Conservation (phyloP, 139 green algal species). For the Closterium sp. region DNA sequence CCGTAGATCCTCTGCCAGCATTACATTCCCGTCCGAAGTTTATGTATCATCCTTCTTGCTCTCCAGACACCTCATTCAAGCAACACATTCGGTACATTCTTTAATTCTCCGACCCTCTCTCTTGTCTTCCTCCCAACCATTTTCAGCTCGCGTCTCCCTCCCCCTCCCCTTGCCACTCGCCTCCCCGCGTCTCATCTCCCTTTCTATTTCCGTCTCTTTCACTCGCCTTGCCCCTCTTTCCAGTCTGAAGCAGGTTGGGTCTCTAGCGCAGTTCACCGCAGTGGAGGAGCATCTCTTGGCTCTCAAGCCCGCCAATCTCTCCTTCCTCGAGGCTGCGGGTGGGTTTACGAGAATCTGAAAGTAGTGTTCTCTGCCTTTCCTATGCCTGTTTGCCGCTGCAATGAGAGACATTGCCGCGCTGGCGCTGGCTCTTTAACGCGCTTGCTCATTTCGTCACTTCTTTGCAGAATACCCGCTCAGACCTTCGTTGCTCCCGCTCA, state of each 20-base stretch:
- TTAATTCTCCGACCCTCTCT: not conserved
- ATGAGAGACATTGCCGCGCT: no score
- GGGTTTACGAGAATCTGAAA: not conserved
- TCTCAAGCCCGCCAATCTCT: conserved; percentile 31
- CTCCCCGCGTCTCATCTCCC: not conserved
- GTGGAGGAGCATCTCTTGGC: conserved; percentile 34
- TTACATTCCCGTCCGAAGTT: no score
- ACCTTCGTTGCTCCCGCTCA: no score
- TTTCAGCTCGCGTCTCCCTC: not conserved
- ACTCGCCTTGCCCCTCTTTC: not conserved
- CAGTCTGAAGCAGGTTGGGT: conserved; percentile 23
- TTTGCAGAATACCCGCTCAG: no score
- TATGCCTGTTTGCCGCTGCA: no score
- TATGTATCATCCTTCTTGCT: no score
- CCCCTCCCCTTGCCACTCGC: not conserved
- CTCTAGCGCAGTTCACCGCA: conserved; percentile 32
- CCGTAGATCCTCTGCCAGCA: not conserved
- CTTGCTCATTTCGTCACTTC: no score
- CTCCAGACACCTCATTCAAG: no score
- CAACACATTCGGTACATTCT: no score
- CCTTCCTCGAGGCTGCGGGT: conserved; percentile 32
- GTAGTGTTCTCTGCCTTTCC: no score
- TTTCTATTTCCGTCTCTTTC: not conserved
- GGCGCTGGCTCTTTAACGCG: no score
- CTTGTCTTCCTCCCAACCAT: not conserved